phyloP scores from a whole-genome alignment of 441 rosid species.

The California macrophylla region DNA sequence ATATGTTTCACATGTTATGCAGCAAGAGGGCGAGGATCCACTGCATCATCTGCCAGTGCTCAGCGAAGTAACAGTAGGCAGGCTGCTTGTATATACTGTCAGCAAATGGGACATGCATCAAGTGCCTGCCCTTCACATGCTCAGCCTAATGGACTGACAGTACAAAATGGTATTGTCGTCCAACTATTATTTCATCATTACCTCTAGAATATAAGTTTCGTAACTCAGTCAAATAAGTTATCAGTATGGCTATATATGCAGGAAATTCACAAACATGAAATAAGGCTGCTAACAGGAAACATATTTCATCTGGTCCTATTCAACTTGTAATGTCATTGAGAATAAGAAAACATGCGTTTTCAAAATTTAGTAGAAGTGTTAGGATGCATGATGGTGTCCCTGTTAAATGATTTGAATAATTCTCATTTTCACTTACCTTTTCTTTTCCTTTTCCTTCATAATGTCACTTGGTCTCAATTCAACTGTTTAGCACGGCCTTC shows the following conservation, averaged over 20 bases:
- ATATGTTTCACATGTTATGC: conserved; percentile 19
- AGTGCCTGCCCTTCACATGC: conserved; percentile 56
- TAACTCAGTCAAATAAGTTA: neutral
- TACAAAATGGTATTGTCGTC: conserved; percentile 40
- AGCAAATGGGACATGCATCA: conserved; percentile 70
- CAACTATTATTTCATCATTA: neutral
- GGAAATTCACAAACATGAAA: neutral
- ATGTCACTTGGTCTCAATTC: neutral
- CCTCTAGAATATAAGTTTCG: neutral
- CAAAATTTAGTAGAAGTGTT: neutral
- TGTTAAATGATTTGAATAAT: neutral
- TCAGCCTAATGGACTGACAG: conserved; percentile 32
- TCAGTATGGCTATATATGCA: neutral
- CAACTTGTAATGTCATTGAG: neutral
- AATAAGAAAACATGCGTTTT: neutral
- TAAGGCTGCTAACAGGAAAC: neutral
- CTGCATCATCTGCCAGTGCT: conserved; percentile 32
- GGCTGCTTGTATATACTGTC: conserved; percentile 55
- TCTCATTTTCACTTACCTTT: neutral
- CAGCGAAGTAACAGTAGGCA: conserved; percentile 50
- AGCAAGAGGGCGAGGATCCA: conserved; percentile 55
- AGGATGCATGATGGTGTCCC: neutral
- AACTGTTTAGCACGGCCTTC: conserved; percentile 1
- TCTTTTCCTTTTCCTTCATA: neutral
- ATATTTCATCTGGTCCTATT: neutral